Evolutionary conservation across 2,329 filamentous ascomycete species (phyloP), one percentile per base, ranked within the genome.

Genomic region (Microascus cirrosus): DNA sequence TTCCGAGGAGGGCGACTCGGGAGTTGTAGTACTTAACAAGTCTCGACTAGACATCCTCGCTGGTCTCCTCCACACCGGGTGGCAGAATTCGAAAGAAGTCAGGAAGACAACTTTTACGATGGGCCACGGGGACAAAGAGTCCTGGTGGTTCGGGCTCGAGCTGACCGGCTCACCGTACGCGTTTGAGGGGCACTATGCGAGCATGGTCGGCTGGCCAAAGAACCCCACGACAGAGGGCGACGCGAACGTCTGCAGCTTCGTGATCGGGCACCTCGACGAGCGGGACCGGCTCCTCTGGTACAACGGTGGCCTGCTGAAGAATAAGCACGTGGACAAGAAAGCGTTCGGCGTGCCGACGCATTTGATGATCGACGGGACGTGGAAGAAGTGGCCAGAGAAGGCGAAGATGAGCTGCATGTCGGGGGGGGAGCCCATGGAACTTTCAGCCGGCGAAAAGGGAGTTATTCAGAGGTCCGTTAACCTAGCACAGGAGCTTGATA

Each of bases 91-190:
- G 1, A 62, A 67, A 7, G 62, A 32, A 8, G 28, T 32, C 28
- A 32, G 28, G 28, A 32, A 32, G 28, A 32, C 71, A 28, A 74
- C 73, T 1, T 76, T 75, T 59, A 65, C 66, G 35, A 63, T 74
- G 32, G 72, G 66, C 0, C 71, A 77, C 24, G 75, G 75, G 0
- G 75, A 77, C 42, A 77, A 77, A 61, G 75, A 77, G 60, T 73
- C 68, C 1, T 77, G 69, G 67, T 77, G 74, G 75, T 65, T 77
- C 24, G 74, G 73, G 0, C 66, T 75, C 8, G 74, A 77, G 59
- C 65, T 75, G 1, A 67, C 69, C 2, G 69, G 69, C 3, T 67
- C 71, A 0, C 60, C 55, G 0, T 76, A 76, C 55, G 63, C 66
- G 2, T 75, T 77, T 59, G 72, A 74, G 6, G 58, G 62, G 34